phyloP scores from a whole-genome alignment of 2,329 filamentous ascomycete genomes.

The Diaporthe nobilis region DNA sequence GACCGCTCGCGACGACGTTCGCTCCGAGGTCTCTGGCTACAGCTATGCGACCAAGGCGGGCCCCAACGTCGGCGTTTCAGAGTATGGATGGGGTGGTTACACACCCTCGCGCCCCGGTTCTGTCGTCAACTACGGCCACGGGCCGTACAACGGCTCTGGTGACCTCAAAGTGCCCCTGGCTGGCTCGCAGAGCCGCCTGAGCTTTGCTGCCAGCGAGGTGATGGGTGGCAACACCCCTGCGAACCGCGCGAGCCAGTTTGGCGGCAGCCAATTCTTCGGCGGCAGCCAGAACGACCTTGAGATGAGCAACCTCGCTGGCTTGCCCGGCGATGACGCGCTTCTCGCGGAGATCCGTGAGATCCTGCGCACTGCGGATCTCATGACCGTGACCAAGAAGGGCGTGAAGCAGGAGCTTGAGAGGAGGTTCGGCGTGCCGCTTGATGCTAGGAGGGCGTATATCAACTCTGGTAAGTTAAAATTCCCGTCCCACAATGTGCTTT shows the following conservation, averaged over 20 bases:
- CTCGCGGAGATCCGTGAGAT: conserved; percentile 96
- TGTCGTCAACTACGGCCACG: conserved; percentile 60
- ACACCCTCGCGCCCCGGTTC: conserved; percentile 70
- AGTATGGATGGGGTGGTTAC: conserved; percentile 77
- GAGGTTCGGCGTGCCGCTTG: conserved; percentile 88
- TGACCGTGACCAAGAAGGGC: conserved; percentile 99
- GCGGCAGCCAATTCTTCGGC: conserved; percentile 70
- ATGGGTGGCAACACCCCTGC: conserved; percentile 49
- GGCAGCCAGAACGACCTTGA: conserved; percentile 77
- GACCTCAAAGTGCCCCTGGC: conserved; percentile 57
- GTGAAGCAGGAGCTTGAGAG: conserved; percentile 94
- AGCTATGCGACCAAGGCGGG: conserved; percentile 87
- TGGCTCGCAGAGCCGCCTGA: conserved; percentile 77
- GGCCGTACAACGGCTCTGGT: conserved; percentile 63
- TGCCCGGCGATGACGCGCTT: conserved; percentile 91
- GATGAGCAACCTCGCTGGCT: conserved; percentile 79
- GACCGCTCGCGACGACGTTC: conserved; percentile 83
- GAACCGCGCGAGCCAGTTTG: conserved; percentile 73
- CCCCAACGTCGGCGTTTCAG: conserved; percentile 69
- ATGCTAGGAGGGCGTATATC: conserved; percentile 92
- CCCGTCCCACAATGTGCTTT: background rate
- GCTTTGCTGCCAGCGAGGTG: conserved; percentile 82
- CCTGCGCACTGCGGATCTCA: conserved; percentile 89
- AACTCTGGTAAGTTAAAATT: conserved; percentile 79
- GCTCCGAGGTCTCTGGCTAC: conserved; percentile 91